Percentiles rank a stretch among this genome's conserved stretches.
Conservation (phyloP, 495 filamentous ascomycete species). For the Penicillium angulare region DNA sequence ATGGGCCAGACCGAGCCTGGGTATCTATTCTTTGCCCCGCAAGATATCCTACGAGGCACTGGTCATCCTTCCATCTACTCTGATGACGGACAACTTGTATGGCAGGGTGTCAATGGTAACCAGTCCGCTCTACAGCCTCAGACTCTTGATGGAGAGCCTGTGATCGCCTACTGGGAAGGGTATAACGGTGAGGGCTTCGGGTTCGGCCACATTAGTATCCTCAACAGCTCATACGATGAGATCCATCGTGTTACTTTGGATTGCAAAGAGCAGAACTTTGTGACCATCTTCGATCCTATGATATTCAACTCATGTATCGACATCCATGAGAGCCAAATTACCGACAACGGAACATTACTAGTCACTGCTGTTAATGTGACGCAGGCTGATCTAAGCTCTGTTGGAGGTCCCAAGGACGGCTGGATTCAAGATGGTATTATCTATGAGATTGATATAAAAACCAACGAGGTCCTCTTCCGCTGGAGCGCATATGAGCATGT, state of each 20-base stretch:
- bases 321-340: conserved; percentile 44
- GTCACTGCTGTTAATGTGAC: conserved; percentile 53
- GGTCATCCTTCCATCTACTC: conserved; percentile 21
- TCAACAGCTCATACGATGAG: conserved; percentile 46
- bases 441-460: conserved; percentile 47
- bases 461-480: conserved; percentile 35
- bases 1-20: conserved; percentile 27
- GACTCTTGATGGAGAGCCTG: conserved; percentile 22
- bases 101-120: conserved; percentile 19
- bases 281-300: conserved; percentile 17
- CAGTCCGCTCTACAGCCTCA: conserved; percentile 21
- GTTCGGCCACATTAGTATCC: conserved; percentile 32
- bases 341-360: conserved; percentile 45
- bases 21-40: conserved; percentile 22
- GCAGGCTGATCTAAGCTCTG: conserved; percentile 38
- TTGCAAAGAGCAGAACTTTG: conserved; percentile 17
- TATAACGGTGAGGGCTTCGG: conserved; percentile 15
- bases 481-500: conserved; percentile 29
- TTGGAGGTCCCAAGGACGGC: conserved; percentile 43
- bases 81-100: conserved; percentile 29
- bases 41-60: not conserved
- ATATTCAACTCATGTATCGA: conserved; percentile 26
- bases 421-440: conserved; percentile 51
- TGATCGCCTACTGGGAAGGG: conserved; percentile 28
- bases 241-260: conserved; percentile 29